Evolutionary conservation across 495 filamentous ascomycete species (phyloP), one percentile per base, ranked within the genome.

Genomic region (Penicillium soppii): DNA sequence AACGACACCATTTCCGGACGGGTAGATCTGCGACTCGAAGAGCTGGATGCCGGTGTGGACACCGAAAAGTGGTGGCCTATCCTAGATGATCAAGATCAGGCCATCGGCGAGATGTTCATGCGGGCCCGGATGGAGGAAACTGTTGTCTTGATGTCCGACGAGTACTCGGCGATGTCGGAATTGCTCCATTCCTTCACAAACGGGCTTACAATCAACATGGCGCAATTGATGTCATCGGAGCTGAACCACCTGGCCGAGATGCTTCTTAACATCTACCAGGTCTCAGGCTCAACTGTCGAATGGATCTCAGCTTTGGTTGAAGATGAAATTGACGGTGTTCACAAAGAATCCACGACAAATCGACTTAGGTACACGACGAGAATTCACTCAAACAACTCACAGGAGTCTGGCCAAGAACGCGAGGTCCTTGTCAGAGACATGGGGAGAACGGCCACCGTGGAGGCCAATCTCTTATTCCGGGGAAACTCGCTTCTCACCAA

Each of bases 401-500:
- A 80, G 41, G 85, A 89, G 25, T 82, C 82, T 22, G 58, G 64
- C 47, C 72, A 78, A 29, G 82, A 87, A 43, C 73, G 83, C 13
- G 83, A 87, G 57, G 68, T 84, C 26, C 69, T 86, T 13, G 77
- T 87, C 7, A 72, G 83, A 46, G 80, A 82, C 53, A 58, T 82
- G 48, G 77, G 79, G n/a, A 74, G 78, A 47, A 75, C 77, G 23
- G 79, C 79, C 15, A 79, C 77, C 2, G 67, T 78, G 21, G 94
- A 99, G 62, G 95, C 94, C 10, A 97, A 97, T 62, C 82, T 97
- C 9, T 82, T 99, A 1, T 99, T 99, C 61, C 82, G 94, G 29
- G 94, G 94, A 36, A 99, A 99, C 66, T 92, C 92, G 0, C 73
- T 99, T 19, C 81, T 97, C 36, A 99, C 95, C 1, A 95, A 96